phyloP scores from a whole-genome alignment of 768 basidiomycete genomes.

The Tulasnella sp. region DNA sequence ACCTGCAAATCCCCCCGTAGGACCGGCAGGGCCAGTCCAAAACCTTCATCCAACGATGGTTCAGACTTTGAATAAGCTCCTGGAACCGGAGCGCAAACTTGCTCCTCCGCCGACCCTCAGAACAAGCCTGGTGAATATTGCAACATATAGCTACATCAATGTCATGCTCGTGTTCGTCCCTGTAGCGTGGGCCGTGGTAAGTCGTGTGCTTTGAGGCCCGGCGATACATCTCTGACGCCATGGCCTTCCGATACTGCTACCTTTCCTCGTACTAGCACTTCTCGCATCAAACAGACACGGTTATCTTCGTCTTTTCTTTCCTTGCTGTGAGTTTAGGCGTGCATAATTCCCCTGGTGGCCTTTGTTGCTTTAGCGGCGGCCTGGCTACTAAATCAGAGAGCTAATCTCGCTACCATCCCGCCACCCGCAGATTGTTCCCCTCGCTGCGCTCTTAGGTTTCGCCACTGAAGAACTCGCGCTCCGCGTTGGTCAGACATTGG shows the following conservation, averaged over 20 bases:
- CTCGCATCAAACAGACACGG: not conserved
- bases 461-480: conserved; percentile 79
- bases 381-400: not conserved
- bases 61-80: conserved; percentile 8
- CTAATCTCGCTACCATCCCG: not conserved
- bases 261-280: not conserved
- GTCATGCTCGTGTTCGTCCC: conserved; percentile 5
- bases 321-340: not conserved
- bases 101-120: conserved; percentile 3
- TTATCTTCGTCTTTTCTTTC: conserved; percentile 11
- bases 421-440: conserved; percentile 6
- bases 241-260: not conserved
- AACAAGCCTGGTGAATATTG: not conserved
- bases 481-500: conserved; percentile 71
- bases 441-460: conserved; percentile 34
- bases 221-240: not conserved
- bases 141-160: conserved; percentile 7
- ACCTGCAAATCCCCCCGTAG: conserved; percentile 2
- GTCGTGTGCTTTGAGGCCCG: not conserved
- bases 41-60: not conserved
- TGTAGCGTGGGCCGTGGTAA: conserved; percentile 7
- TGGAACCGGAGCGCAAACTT: conserved; percentile 9
- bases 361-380: not conserved
- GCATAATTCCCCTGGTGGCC: not conserved
- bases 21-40: not conserved